phyloP scores from a whole-genome alignment of 805 yeast genomes.

The Lachancea cidri region DNA sequence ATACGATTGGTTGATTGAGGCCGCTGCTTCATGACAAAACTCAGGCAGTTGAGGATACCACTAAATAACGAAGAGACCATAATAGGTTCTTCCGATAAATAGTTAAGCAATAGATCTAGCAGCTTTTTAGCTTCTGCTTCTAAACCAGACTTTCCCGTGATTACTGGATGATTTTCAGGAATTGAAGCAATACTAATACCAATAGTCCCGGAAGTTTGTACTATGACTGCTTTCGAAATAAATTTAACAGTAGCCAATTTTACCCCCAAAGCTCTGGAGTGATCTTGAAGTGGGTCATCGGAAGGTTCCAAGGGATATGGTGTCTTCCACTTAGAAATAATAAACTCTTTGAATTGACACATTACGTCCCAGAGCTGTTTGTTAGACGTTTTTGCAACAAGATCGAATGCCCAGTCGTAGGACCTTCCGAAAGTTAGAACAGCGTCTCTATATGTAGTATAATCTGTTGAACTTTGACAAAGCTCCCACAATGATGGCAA shows the following conservation, averaged over 20 bases:
- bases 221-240: conserved; percentile 51
- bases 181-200: conserved; percentile 41
- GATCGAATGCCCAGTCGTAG: conserved; percentile 44
- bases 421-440: conserved; percentile 38
- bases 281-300: conserved; percentile 36
- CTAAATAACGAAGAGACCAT: conserved; percentile 55
- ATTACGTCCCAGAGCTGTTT: conserved; percentile 50
- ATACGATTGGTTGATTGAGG: conserved; percentile 55
- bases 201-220: conserved; percentile 41
- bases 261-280: conserved; percentile 48
- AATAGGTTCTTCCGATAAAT: conserved; percentile 51
- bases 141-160: conserved; percentile 43
- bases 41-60: conserved; percentile 61
- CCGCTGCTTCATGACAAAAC: conserved; percentile 60
- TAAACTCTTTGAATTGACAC: conserved; percentile 47
- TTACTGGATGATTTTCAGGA: conserved; percentile 60
- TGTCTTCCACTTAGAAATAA: conserved; percentile 59
- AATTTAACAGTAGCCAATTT: conserved; percentile 71
- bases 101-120: conserved; percentile 57
- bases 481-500: conserved; percentile 24
- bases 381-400: conserved; percentile 40
- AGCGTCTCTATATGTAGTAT: conserved; percentile 34
- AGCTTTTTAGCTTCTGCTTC: conserved; percentile 69
- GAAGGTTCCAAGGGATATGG: conserved; percentile 48
- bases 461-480: conserved; percentile 25